Base-by-base conservation (phyloP, 495 filamentous ascomycete species). In the Cudoniella acicularis region DNA sequence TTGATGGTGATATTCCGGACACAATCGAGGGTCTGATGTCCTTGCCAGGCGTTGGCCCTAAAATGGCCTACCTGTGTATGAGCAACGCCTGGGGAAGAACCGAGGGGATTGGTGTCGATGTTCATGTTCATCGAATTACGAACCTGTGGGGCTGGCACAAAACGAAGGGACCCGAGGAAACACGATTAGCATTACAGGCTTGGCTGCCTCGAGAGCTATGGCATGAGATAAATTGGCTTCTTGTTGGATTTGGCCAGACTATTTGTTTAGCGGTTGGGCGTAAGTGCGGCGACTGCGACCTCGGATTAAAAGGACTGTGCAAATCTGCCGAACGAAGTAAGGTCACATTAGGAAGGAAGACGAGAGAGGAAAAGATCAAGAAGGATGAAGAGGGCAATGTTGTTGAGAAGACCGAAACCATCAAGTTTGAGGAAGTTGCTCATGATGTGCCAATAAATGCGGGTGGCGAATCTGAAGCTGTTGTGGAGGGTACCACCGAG, bases 1-100 rank as follows among this genome's bases (percentile, higher is more conserved):
- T 81, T 66, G 68, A 69, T 48, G 82, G 83, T 26, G 94, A 98
- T 70, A 96, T 98, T 60, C 95, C 94, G 0, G 77, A 85, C 51
- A 90, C 91, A 0, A 80, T 92, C 18, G 84, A 86, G 50, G 92
- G 86, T 0, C 77, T 98, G 17, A 85, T 86, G 67, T 79, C 83
- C 6, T 82, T 98, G 0, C 94, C 94, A 0, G 94, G 94, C 1
- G 93, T 98, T 0, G 94, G 94, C 0, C 94, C 94, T 4, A 98
- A 98, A 74, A 98, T 98, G 93, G 94, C 90, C 18, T 91, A 95
- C 67, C 80, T 98, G 2, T 96, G 91, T 71, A 83, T 98, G 81
- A 87, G 75, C 10, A 81, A 74, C 6, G 83, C 82, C 2, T 87
- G 84, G 85, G 74, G 72, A 53, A 68, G 77, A 22, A 78, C 78